phyloP scores from a whole-genome alignment of 2,329 filamentous ascomycete genomes.

The Colletotrichum noveboracense region DNA sequence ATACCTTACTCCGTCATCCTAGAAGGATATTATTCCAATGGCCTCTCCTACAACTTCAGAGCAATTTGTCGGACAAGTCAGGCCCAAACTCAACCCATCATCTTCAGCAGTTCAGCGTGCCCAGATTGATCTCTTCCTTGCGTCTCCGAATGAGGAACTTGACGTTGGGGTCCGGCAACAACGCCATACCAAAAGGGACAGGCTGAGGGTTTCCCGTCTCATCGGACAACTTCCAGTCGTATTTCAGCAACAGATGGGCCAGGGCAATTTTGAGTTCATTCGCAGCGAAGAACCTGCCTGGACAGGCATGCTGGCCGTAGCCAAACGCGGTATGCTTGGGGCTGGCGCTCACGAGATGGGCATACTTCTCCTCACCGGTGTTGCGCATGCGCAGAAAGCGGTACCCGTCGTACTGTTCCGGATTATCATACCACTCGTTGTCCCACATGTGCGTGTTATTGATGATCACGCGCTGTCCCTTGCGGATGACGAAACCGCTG shows the following conservation, averaged over 20 bases:
- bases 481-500: constrained; percentile 24
- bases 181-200: not conserved
- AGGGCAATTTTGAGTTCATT: not conserved
- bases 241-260: constrained; percentile 31
- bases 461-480: constrained; percentile 21
- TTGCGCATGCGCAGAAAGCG: constrained; percentile 23
- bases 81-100: too few relatives aligned
- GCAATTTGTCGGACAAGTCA: too few relatives aligned
- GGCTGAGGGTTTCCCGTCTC: not conserved
- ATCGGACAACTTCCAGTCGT: constrained; percentile 27
- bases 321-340: not conserved
- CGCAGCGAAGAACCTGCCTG: not conserved
- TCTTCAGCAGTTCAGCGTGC: not conserved
- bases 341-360: constrained; percentile 33
- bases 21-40: too few relatives aligned
- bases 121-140: not conserved
- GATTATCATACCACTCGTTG: constrained; percentile 18
- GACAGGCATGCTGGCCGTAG: not conserved
- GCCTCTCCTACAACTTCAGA: too few relatives aligned
- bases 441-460: constrained; percentile 24
- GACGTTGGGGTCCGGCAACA: not conserved
- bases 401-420: constrained; percentile 23
- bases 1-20: too few relatives aligned
- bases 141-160: not conserved
- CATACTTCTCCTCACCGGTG: constrained; percentile 25